Evolutionary conservation across 176 grass and related monocot species (phyloP), one percentile per base, ranked within the genome.

Genomic region (Oryza meyeriana): DNA sequence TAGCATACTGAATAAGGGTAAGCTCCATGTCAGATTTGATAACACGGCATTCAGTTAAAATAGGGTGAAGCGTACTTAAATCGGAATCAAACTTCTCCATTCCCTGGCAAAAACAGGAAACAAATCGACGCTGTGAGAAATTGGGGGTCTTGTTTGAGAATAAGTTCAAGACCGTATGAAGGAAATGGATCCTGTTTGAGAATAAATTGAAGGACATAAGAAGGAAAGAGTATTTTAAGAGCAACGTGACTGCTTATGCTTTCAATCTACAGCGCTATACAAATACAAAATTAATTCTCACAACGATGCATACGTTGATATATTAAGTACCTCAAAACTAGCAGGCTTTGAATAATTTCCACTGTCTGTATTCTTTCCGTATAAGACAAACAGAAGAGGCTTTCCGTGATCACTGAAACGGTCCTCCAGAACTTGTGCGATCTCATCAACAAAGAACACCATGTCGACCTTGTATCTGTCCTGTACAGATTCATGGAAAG

Each of bases 21-120:
- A 94, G 81, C 76, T 98, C 95, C 82, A 89, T 79, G 33, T 88
- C 88, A 78, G 95, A 98, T 84, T 98, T 98, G 75, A 88, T 87
- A 76, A 98, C 90, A 79, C 95, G 90, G 5, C 92, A 98, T 82
- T 98, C 95, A 61, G 92, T 98, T 79, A 98, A 83, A 87, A 98
- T 84, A 38, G 92, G 95, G 91, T 98, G 95, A 40, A 98, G 90
- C 13, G 64, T 93, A 41, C 35, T 85, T 72, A 88, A 82, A 93
- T 98, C 95, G 34, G 84, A 82, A 31, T 93, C 92, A 81, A 98
- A 90, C n/a, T 79, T 98, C 76, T 98, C 90, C n/a, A 95, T 82
- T 33, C 85, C 90, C 95, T 98, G 72, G 38, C 34, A 84, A 33
- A 88, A 0, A 79, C 8, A 25, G 55, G 3, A 30, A 31, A 74